phyloP scores from a whole-genome alignment of 495 filamentous ascomycete genomes.

The Aspergillus coremiiformis region DNA sequence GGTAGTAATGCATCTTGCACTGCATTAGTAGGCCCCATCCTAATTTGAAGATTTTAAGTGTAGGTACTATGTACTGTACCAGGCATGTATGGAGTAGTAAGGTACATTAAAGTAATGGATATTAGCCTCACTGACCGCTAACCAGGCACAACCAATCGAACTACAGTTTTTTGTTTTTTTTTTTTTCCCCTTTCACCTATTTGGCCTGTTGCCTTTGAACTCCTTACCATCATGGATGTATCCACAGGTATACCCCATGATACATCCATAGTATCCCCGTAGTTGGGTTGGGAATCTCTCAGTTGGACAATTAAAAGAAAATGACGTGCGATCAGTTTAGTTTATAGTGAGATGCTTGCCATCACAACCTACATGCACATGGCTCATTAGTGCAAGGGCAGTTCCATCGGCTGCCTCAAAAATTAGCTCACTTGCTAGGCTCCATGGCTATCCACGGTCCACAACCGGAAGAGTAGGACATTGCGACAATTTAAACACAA shows the following conservation, averaged over 20 bases:
- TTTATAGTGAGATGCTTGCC: slow-evolving; percentile 2
- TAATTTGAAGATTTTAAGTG: slow-evolving; percentile 5
- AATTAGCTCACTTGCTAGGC: neutral
- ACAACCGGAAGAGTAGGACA: slow-evolving; percentile 3
- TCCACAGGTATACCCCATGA: neutral
- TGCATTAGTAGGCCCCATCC: slow-evolving; percentile 5
- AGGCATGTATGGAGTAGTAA: too few species aligned
- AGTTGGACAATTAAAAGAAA: neutral
- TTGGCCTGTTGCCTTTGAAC: neutral
- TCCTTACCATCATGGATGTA: neutral
- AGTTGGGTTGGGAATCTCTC: neutral
- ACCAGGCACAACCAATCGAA: neutral
- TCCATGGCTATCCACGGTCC: slow-evolving; percentile 1
- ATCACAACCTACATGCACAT: slow-evolving; percentile 6
- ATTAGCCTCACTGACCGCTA: slow-evolving; percentile 1
- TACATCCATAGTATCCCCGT: neutral
- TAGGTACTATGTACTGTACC: neutral
- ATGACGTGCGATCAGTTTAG: slow-evolving; percentile 1
- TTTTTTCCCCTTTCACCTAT: neutral
- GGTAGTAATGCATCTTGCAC: slow-evolving; percentile 2
- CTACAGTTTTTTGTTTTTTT: neutral
- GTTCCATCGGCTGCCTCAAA: neutral
- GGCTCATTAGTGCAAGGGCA: neutral
- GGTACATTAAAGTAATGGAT: too few species aligned
- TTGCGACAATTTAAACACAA: too few species aligned